phyloP scores from a whole-genome alignment of 257 asterid genomes.

The Solanum pinnatisectum region DNA sequence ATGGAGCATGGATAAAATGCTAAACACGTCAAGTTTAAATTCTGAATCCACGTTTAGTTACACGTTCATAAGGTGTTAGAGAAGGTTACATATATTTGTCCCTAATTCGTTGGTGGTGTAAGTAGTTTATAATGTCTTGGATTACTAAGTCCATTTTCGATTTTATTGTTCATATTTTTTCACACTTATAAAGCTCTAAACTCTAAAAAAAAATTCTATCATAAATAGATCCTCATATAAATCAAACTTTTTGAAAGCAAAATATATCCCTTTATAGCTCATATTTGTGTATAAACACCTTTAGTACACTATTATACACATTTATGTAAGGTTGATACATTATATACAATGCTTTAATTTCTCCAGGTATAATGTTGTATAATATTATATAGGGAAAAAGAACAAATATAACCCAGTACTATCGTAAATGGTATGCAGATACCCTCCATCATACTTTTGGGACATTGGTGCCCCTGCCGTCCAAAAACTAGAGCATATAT shows the following conservation, averaged over 20 bases:
- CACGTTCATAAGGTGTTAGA: background rate
- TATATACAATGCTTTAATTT: too few relatives aligned
- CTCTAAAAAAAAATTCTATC: background rate
- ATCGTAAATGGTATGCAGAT: background rate
- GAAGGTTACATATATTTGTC: background rate
- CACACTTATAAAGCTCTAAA: background rate
- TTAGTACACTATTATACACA: background rate
- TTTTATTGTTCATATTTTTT: background rate
- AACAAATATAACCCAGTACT: too few relatives aligned
- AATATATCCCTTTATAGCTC: background rate
- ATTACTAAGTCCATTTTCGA: too few relatives aligned
- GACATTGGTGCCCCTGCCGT: background rate
- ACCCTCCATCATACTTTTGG: background rate
- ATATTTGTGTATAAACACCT: background rate
- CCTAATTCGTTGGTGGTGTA: background rate
- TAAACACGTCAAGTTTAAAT: background rate
- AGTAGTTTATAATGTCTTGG: too few relatives aligned
- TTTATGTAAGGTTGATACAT: too few relatives aligned
- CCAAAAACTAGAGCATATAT: background rate
- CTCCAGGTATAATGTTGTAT: too few relatives aligned
- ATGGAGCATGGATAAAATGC: background rate
- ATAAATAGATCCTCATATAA: too few relatives aligned
- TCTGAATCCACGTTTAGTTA: background rate
- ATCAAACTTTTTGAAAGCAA: too few relatives aligned
- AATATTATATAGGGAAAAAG: too few relatives aligned